Evolutionary conservation across 2,329 filamentous ascomycete genomes (phyloP).

Genomic region (Talaromyces sp.): DNA sequence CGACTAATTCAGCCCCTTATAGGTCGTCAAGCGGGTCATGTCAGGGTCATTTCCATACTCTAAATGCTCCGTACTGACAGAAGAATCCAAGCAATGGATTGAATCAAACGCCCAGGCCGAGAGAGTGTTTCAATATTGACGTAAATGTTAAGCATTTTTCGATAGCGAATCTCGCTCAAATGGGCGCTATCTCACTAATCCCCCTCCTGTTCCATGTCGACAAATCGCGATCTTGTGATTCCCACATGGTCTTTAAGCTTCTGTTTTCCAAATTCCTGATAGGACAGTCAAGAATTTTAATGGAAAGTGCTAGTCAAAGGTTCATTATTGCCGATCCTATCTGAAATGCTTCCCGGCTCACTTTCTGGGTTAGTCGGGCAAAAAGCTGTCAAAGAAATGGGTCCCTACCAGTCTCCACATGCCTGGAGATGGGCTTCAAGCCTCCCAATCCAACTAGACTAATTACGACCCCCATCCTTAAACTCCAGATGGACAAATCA

Average conservation of each 20-base stretch:
- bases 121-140: neutral
- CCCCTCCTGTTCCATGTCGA: neutral
- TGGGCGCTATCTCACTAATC: neutral
- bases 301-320: neutral
- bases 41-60: neutral
- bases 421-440: neutral
- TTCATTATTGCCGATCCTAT: neutral
- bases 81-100: neutral
- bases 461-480: neutral
- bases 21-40: neutral
- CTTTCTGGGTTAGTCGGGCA: neutral
- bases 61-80: neutral
- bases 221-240: neutral
- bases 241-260: constrained; percentile 1
- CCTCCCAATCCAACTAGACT: neutral
- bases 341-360: neutral
- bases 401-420: neutral
- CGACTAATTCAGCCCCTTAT: neutral
- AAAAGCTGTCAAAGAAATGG: constrained; percentile 1
- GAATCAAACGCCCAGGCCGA: neutral
- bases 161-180: neutral
- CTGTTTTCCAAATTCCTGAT: neutral
- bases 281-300: neutral
- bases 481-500: neutral
- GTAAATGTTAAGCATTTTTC: neutral